These are phyloP conservation scores for Monilinia laxa DNA, from an alignment of 2,329 filamentous ascomycete species.

Conservation along the genomic window DNA sequence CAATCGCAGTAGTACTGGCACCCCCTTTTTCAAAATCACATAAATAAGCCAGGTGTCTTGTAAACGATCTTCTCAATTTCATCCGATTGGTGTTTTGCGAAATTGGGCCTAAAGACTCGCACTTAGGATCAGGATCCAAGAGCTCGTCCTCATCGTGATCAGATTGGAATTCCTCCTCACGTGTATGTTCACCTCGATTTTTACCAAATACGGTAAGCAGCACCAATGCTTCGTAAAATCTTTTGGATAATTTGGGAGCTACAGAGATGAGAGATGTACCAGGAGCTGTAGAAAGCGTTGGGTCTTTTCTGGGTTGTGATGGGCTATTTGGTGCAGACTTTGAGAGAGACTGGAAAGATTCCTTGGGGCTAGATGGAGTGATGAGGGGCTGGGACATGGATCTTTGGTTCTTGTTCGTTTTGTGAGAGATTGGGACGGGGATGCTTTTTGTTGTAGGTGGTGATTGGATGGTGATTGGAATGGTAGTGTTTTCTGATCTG, in stretches of 20 bases:
- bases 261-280: background rate
- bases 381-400: too few relatives aligned
- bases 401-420: too few relatives aligned
- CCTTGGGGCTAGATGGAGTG: too few relatives aligned
- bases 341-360: too few relatives aligned
- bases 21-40: slow-evolving; percentile 51
- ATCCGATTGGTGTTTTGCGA: background rate
- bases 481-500: too few relatives aligned
- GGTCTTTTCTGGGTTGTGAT: background rate
- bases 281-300: background rate
- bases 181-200: slow-evolving; percentile 36
- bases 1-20: slow-evolving; percentile 47
- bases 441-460: too few relatives aligned
- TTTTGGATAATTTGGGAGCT: slow-evolving; percentile 30
- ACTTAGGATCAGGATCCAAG: too few relatives aligned
- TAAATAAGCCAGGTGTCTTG: slow-evolving; percentile 46
- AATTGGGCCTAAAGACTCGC: slow-evolving; percentile 25
- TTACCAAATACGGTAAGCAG: slow-evolving; percentile 41
- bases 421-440: too few relatives aligned
- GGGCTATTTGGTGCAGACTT: too few relatives aligned
- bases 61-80: slow-evolving; percentile 35
- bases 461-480: too few relatives aligned
- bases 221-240: slow-evolving; percentile 45
- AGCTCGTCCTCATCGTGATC: slow-evolving; percentile 13
- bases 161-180: slow-evolving; percentile 19